Base-by-base conservation (phyloP, 345 rosid species). In the Sonneratia alba region DNA sequence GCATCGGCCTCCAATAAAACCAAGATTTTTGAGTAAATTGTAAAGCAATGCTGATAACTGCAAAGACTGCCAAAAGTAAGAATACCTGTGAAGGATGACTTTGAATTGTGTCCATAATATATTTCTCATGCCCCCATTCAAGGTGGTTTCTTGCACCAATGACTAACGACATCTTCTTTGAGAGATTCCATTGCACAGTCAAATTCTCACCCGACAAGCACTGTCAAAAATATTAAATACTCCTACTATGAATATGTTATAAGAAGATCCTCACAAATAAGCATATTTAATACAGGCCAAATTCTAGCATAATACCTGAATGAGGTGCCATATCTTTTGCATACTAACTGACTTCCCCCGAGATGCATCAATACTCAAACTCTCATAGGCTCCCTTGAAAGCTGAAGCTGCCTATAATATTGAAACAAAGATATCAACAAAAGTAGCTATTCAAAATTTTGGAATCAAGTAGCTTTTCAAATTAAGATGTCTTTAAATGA, bases 241-340 rank as follows among this genome's bases (percentile, higher is more conserved):
- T 75, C 68, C 74, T 70, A 78, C 72, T 61, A 32, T 82, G 42
- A 65, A 66, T 65, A 71, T 38, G 59, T 62, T 42, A 73, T 37
- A 47, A 62, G 72, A 55, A 70, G 66, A 51, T 4, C 22, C 59
- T 53, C 22, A 21, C 16, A 21, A 14, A 53, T 53, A 18, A 18
- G 59, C 59, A 48, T 48, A 48, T 3, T 3, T 15, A 11, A 48
- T 11, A 48, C 53, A 48, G 18, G 11, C 53, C 18, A 45, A 45
- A 55, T 57, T 65, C 36, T 57, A 73, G 64, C 32, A 67, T 13
- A 49, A 49, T 77, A 89, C 99, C 98, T 88, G 89, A 79, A 92
- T 82, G 81, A 96, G 97, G 82, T 91, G 94, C 99, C 99, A 96
- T 77, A 96, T 90, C 82, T 96, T 96, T 84, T 89, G 98, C 87